Base-by-base conservation (phyloP, 2,329 filamentous ascomycete genomes). In the Colletotrichum noveboracense region DNA sequence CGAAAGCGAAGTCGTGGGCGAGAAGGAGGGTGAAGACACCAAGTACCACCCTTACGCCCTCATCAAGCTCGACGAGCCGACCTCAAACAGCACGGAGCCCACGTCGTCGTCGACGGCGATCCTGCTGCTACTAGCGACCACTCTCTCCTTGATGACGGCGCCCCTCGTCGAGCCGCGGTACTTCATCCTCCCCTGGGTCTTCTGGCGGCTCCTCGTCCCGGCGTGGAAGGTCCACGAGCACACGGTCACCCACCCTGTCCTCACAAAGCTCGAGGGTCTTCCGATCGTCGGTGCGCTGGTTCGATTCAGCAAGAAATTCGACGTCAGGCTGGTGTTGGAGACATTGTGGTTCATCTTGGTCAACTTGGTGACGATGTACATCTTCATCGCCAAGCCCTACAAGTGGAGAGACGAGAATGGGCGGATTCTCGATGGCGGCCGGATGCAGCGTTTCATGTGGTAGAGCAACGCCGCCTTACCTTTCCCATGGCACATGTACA, bases 161-260 rank as follows among this genome's bases (percentile, higher is more conserved):
- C 96, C 97, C 0, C 90, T 99, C 1, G 96, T 99, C 12, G 97
- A 99, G 83, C 97, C 97, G 16, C 91, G 97, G 16, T 99, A 99
- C 84, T 98, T 98, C 84, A 97, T 99, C 82, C 89, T 98, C 14
- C 96, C 96, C 0, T 99, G 96, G 95, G 91, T 98, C 10, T 93
- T 98, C 80, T 98, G 96, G 95, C 91, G 97, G 1, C 85, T 98
- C 9, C 90, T 97, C 80, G 86, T 97, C 1, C 95, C 95, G 1
- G 84, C 88, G 67, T 87, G 86, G 86, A 64, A 66, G 24, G 48
- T 75, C 21, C 71, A 78, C 61, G 72, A 76, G 28, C 66, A 71
- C 48, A 28, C 32, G 3, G 10, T 55, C 36, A 65, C 64, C 10
- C 48, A 38, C 24, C 58, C 72, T 3, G 34, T 10, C 13, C 34